A percentile compares a stretch with the other conserved stretches of the same genome.
Conservation (phyloP, 768 basidiomycete genomes). For the Trametes cubensis region DNA sequence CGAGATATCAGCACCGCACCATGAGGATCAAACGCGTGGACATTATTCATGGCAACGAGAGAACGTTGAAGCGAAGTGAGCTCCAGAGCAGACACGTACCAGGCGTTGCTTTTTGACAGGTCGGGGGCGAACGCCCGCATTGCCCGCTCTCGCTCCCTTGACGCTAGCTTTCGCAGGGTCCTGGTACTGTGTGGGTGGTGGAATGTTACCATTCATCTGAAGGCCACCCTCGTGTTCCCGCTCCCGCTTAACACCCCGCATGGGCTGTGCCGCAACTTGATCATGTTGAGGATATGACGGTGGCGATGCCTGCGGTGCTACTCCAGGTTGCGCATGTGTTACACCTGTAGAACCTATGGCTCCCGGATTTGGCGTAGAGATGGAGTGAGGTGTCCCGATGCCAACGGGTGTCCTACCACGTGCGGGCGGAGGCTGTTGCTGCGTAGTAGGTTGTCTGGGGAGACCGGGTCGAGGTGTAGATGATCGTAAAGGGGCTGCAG, state of each 20-base stretch:
- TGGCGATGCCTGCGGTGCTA: slow-evolving; percentile 3
- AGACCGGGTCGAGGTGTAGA: slow-evolving; percentile 27
- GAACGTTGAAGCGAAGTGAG: not conserved
- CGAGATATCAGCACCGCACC: slow-evolving; percentile 12
- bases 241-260: slow-evolving; percentile 31
- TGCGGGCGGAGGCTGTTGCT: slow-evolving; percentile 29
- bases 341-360: slow-evolving; percentile 2
- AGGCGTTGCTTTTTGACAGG: slow-evolving; percentile 77
- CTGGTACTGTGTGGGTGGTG: not conserved
- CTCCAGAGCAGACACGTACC: slow-evolving; percentile 46
- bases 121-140: slow-evolving; percentile 59
- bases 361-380: slow-evolving; percentile 19
- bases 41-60: not conserved
- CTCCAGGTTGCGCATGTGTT: slow-evolving; percentile 12
- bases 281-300: not conserved
- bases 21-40: not conserved
- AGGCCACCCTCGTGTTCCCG: slow-evolving; percentile 22
- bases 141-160: slow-evolving; percentile 58
- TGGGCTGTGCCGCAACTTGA: not conserved
- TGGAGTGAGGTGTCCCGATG: slow-evolving; percentile 30
- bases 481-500: slow-evolving; percentile 14
- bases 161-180: slow-evolving; percentile 34
- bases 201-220: slow-evolving; percentile 19
- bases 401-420: slow-evolving; percentile 31
- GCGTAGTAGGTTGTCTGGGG: slow-evolving; percentile 19